Evolutionary conservation across 2,329 filamentous ascomycete genomes (phyloP).

Genomic region (Aspergillus persii): DNA sequence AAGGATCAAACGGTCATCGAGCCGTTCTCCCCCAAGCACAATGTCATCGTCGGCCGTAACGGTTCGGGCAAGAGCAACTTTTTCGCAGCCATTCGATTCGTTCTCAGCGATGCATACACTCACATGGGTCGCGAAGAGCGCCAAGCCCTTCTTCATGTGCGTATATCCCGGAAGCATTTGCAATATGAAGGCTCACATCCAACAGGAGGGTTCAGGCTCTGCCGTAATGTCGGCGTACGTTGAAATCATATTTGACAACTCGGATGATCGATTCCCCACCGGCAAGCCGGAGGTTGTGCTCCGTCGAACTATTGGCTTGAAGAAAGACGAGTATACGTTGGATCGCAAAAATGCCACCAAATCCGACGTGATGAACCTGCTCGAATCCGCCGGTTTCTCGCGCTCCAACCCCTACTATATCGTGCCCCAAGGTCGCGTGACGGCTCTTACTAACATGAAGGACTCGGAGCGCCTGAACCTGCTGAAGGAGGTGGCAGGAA

Average conservation of each 20-base stretch:
- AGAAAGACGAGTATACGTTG: constrained; percentile 98
- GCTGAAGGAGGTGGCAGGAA: constrained; percentile 96
- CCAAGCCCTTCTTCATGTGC: constrained; percentile 81
- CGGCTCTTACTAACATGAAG: constrained; percentile 97
- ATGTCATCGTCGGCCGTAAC: constrained; percentile 98
- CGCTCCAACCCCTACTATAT: constrained; percentile 99
- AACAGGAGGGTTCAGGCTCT: constrained; percentile 84
- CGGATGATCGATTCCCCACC: constrained; percentile 90
- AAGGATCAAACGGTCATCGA: constrained; percentile 99
- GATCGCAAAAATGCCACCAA: constrained; percentile 97
- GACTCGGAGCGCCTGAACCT: constrained; percentile 85
- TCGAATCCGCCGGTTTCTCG: constrained; percentile 95
- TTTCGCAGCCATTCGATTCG: constrained; percentile 98
- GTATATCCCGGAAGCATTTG: constrained; percentile 13
- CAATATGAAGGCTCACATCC: constrained; percentile 26
- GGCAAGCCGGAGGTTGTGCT: constrained; percentile 87
- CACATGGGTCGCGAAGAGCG: constrained; percentile 95
- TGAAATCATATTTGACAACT: constrained; percentile 98
- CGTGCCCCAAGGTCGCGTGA: constrained; percentile 94
- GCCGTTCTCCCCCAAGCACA: constrained; percentile 94
- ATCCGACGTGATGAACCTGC: constrained; percentile 87
- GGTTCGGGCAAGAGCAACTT: constrained; percentile 99
- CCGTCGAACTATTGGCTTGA: constrained; percentile 89
- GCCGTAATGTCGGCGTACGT: constrained; percentile 99
- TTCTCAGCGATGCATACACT: constrained; percentile 95